These are phyloP conservation scores for Cyberlindnera xylosilytica DNA, from an alignment of 805 yeast genomes.

Conservation along the genomic window DNA sequence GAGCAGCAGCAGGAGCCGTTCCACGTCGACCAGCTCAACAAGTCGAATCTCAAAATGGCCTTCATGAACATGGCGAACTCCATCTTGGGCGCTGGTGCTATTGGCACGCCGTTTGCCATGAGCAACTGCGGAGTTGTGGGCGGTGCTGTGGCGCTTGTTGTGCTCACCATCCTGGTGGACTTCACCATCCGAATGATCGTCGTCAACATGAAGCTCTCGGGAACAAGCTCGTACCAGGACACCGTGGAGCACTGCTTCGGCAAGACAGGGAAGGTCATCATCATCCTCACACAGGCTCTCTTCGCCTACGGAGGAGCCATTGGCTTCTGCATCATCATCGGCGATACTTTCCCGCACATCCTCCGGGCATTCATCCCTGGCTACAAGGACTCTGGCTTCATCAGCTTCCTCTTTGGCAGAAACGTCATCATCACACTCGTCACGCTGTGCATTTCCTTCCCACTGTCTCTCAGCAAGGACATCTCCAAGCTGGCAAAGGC, in stretches of 20 bases:
- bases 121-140: slow-evolving; percentile 75
- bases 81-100: slow-evolving; percentile 92
- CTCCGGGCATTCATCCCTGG: slow-evolving; percentile 60
- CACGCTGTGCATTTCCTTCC: slow-evolving; percentile 73
- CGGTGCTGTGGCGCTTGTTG: slow-evolving; percentile 58
- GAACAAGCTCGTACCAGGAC: slow-evolving; percentile 77
- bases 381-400: slow-evolving; percentile 30
- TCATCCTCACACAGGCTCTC: slow-evolving; percentile 74
- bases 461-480: slow-evolving; percentile 75
- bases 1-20: slow-evolving; percentile 19
- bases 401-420: slow-evolving; percentile 59
- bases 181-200: slow-evolving; percentile 86
- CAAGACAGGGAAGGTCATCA: slow-evolving; percentile 57
- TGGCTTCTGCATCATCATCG: slow-evolving; percentile 92
- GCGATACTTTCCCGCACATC: slow-evolving; percentile 93
- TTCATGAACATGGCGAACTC: slow-evolving; percentile 97
- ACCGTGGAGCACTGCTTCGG: slow-evolving; percentile 83
- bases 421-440: slow-evolving; percentile 68
- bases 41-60: slow-evolving; percentile 75
- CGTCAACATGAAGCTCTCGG: slow-evolving; percentile 73
- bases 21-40: slow-evolving; percentile 25
- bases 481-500: slow-evolving; percentile 86
- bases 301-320: slow-evolving; percentile 94
- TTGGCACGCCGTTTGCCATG: slow-evolving; percentile 90
- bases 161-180: slow-evolving; percentile 71